phyloP scores from a whole-genome alignment of 192 early-diverging fungal genomes.

The Coemansia sp. region DNA sequence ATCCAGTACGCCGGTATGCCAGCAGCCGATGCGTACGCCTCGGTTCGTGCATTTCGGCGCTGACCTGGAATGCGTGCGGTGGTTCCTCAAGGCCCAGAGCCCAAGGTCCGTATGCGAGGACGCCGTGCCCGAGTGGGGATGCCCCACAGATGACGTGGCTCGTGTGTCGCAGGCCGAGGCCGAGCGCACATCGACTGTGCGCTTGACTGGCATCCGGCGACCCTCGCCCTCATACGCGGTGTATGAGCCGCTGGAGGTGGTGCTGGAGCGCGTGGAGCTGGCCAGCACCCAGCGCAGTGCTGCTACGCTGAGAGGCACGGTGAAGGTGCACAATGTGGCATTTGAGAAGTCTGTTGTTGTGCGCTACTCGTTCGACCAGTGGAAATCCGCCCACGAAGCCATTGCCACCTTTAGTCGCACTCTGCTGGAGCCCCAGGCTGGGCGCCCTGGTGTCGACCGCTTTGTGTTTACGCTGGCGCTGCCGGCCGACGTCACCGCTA shows the following conservation, averaged over 20 bases:
- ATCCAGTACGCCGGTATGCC: conserved; percentile 9
- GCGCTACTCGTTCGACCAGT: conserved; percentile 79
- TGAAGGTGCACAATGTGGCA: conserved; percentile 82
- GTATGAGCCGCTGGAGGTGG: conserved; percentile 54
- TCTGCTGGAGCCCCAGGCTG: conserved; percentile 45
- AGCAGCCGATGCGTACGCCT: conserved; percentile 29
- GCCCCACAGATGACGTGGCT: conserved; percentile 20
- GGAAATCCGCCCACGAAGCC: conserved; percentile 71
- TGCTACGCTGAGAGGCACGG: conserved; percentile 58
- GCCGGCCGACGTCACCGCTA: conserved; percentile 26
- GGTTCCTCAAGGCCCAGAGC: conserved; percentile 69
- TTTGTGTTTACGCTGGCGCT: conserved; percentile 71
- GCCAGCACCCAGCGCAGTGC: conserved; percentile 49
- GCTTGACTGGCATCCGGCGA: conserved; percentile 37
- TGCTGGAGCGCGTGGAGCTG: conserved; percentile 59
- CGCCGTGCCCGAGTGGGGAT: conserved; percentile 25
- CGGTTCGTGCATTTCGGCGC: conserved; percentile 69
- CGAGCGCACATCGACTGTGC: conserved; percentile 22
- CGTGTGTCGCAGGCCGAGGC: conserved; percentile 1
- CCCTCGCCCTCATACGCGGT: conserved; percentile 43
- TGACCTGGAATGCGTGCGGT: conserved; percentile 67
- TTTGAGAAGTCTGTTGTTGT: conserved; percentile 81
- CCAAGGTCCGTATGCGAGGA: conserved; percentile 55
- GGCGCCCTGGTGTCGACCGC: conserved; percentile 60
- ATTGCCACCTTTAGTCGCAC: conserved; percentile 63